Base-by-base conservation (phyloP, 306 rosid species). In the Quercus agrifolia region DNA sequence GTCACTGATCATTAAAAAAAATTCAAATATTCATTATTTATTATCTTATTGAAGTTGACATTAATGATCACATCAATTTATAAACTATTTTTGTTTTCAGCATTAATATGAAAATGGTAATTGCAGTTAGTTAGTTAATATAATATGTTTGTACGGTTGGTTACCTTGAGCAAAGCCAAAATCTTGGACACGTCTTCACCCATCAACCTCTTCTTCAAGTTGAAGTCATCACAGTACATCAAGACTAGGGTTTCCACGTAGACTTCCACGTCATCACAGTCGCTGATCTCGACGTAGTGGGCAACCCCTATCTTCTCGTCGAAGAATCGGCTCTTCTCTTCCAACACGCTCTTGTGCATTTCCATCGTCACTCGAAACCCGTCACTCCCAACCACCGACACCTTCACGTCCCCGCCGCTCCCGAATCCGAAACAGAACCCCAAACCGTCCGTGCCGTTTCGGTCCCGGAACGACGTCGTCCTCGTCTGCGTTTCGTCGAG, bases 231-330 rank as follows among this genome's bases (percentile, higher is more conserved):
- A 56, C 59, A 77, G 56, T 93, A 91, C 98, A 93, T 93, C 90
- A 93, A 86, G 58, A 93, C 91, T 58, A 93, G 91, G 66, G 90
- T 86, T 64, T 93, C 98, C 35, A 91, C 93, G 49, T 93, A 91
- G 7, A 88, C 92, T 41, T 93, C 90, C 30, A 93, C 92, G 55
- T 93, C 95, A 58, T 93, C 97, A 73, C 98, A 93, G 66, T 93
- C 98, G 33, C 97, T 91, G 79, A 93, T 91, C 89, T 93, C 98
- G 51, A 91, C 97, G 6, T 90, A 83, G 77, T 91, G 95, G 2
- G 88, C 74, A 8, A 90, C 61, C 15, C 81, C 90, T 18, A 93
- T 87, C 86, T 90, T 91, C 63, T 90, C 98, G 5, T 93, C 93
- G 69, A 93, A 93, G 78, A 93, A 93, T 23, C 92, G 74, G 73